These are phyloP conservation scores for Rhododendron ovatum DNA, from an alignment of 148 eudicot species.

Conservation along the genomic window DNA sequence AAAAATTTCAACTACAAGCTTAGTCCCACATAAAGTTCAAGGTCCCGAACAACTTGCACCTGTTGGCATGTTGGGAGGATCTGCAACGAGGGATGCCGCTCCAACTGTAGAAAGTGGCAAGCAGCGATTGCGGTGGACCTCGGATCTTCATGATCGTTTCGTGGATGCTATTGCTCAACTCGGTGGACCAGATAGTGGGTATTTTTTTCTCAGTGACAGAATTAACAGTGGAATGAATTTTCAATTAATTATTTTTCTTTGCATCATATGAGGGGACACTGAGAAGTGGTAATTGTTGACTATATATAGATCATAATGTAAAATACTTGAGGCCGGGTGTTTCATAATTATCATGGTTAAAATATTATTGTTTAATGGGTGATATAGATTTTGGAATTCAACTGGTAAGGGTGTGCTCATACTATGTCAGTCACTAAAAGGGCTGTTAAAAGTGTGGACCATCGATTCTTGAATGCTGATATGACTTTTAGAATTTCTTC, in stretches of 20 bases:
- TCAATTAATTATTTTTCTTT: not conserved
- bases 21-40: slow-evolving; percentile 48
- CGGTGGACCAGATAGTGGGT: slow-evolving; percentile 86
- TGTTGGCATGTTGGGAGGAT: slow-evolving; percentile 31
- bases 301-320: not conserved
- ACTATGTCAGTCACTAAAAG: not conserved
- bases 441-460: not conserved
- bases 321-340: not conserved
- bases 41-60: slow-evolving; percentile 39
- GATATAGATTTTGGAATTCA: not conserved
- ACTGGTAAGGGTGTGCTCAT: not conserved
- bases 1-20: slow-evolving; percentile 41
- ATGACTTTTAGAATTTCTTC: not conserved
- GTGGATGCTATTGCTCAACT: slow-evolving; percentile 72
- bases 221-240: not conserved
- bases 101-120: slow-evolving; percentile 46
- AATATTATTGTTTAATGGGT: not conserved
- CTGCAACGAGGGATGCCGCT: slow-evolving; percentile 33
- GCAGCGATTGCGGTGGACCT: slow-evolving; percentile 68
- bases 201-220: slow-evolving; percentile 30
- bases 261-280: not conserved
- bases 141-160: slow-evolving; percentile 64
- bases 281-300: not conserved
- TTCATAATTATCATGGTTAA: not conserved
- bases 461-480: not conserved